Evolutionary conservation across 2,329 filamentous ascomycete genomes (phyloP), one percentile per base, ranked within the genome.

Genomic region (Dichotomopilus funicola): DNA sequence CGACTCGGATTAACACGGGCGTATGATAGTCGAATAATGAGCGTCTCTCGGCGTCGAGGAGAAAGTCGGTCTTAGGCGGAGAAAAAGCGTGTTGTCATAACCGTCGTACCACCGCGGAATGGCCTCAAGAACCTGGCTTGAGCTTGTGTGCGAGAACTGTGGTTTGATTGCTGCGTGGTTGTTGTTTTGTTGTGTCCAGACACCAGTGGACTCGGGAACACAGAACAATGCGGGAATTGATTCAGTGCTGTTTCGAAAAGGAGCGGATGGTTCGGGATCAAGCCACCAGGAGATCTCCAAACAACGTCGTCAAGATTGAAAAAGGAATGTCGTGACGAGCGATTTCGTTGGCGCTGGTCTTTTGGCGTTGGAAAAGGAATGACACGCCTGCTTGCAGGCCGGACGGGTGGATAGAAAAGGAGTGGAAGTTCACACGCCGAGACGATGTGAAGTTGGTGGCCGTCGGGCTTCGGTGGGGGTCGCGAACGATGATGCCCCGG

Each of bases 381-480:
- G 81, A 72, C 75, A 73, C 71, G 77, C 79, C 79, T 71, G 78
- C 76, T 77, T 74, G 76, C 77, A 78, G 77, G 76, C 76, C 58
- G 62, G 60, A 59, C 53, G 53, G 56, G 34, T 45, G 6, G 33
- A 6, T 5, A 57, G 19, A 27, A 27, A 63, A 61, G 57, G 59
- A 64, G 57, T 45, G 59, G 58, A 46, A 54, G 55, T 54, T 60
- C 61, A 63, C 63, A 57, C 57, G 62, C 60, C 62, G 33, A 52
- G 59, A 63, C 59, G 49, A 59, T 59, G 62, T 58, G 61, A 62
- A 54, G 61, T 61, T 63, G 61, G 60, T 33, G 45, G 52, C 57
- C 61, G 62, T 63, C 58, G 59, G 57, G 58, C 59, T 55, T 59
- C 55, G 53, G 19, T 27, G 19, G 19, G 53, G 48, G 55, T 54